phyloP scores from a whole-genome alignment of 2,329 filamentous ascomycete species.

The Colletotrichum nymphaeae region DNA sequence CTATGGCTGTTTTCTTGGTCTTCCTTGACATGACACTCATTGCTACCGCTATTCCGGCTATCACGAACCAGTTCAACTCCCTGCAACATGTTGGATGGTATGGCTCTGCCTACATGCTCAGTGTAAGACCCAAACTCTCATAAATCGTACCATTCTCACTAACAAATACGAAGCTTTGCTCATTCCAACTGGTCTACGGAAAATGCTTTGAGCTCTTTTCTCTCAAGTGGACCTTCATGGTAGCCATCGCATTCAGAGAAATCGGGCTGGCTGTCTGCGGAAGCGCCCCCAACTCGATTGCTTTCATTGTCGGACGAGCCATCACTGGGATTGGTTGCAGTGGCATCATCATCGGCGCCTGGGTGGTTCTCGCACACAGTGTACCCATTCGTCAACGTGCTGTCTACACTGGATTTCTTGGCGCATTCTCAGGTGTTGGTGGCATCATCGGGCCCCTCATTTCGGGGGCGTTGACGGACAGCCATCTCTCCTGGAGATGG shows the following conservation, averaged over 20 bases:
- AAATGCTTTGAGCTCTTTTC: constrained; percentile 45
- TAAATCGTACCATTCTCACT: background rate
- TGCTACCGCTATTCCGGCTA: constrained; percentile 56
- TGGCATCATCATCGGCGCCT: constrained; percentile 48
- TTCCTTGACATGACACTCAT: constrained; percentile 38
- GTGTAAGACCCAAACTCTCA: constrained; percentile 43
- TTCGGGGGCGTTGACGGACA: constrained; percentile 43
- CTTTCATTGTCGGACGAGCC: constrained; percentile 51
- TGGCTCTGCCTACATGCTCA: constrained; percentile 57
- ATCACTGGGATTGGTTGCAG: constrained; percentile 50
- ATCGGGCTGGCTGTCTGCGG: constrained; percentile 41
- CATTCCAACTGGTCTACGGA: constrained; percentile 44
- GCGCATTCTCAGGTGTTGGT: constrained; percentile 52
- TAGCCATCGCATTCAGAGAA: constrained; percentile 40
- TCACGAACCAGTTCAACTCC: constrained; percentile 62
- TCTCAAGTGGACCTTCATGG: constrained; percentile 42
- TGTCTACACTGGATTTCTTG: constrained; percentile 50
- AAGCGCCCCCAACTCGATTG: constrained; percentile 44
- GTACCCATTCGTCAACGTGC: constrained; percentile 47
- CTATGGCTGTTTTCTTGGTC: constrained; percentile 65
- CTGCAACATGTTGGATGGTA: constrained; percentile 68
- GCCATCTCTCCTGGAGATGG: constrained; percentile 47
- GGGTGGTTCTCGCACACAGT: constrained; percentile 51
- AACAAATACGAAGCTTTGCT: constrained; percentile 37
- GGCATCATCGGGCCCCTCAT: constrained; percentile 40